Conservation (phyloP, 495 filamentous ascomycete species). For the Annulohypoxylon stygium region DNA sequence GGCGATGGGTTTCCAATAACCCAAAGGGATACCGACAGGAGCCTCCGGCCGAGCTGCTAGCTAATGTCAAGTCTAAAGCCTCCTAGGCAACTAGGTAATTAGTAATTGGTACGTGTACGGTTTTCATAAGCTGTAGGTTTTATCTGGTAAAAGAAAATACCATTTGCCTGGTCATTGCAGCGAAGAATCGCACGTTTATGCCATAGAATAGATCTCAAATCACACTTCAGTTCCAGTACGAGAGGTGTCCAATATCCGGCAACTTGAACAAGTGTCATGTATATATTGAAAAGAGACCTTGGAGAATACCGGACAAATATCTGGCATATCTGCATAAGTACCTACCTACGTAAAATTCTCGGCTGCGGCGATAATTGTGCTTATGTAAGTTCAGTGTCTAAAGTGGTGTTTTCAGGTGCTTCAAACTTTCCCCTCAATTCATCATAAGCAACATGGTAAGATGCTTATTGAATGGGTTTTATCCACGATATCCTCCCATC, state of each 20-base stretch:
- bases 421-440: neutral
- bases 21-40: slow-evolving; percentile 93
- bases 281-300: slow-evolving; percentile 1
- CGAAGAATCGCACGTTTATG: slow-evolving; percentile 4
- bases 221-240: neutral
- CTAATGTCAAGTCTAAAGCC: slow-evolving; percentile 69
- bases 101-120: neutral
- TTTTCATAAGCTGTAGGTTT: slow-evolving; percentile 9
- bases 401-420: neutral
- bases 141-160: slow-evolving; percentile 28
- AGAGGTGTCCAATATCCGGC: neutral
- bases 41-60: slow-evolving; percentile 85
- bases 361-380: neutral
- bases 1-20: slow-evolving; percentile 96
- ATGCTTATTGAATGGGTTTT: slow-evolving; percentile 8
- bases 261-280: neutral
- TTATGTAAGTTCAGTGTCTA: neutral
- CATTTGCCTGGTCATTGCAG: slow-evolving; percentile 21
- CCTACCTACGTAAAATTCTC: neutral
- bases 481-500: slow-evolving; percentile 12
- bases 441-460: neutral
- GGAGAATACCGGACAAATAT: neutral
- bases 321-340: neutral
- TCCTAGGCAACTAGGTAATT: slow-evolving; percentile 36
- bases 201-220: slow-evolving; percentile 37